Base-by-base conservation (phyloP, 2,329 filamentous ascomycete genomes). In the Pseudogymnoascus sp. region DNA sequence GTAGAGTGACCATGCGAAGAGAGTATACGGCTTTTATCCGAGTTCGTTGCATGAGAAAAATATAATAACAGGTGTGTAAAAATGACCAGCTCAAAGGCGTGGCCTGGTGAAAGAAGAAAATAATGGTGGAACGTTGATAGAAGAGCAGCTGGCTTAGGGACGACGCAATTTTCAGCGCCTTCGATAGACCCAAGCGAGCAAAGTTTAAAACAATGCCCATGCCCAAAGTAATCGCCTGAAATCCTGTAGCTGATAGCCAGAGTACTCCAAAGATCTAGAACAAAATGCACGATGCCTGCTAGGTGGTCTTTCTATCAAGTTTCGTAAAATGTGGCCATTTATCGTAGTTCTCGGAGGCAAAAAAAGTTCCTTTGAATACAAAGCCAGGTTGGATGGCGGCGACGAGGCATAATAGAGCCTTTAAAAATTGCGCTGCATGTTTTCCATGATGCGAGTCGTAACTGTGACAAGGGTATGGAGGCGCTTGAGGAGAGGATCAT, bases 401-500 rank as follows among this genome's bases (percentile, higher is more conserved):
- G 58, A 14, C 4, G 39, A 60, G 20, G 18, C 58, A 28, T 7
- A 18, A 11, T 18, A 35, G 3, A 12, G 30, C 38, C 25, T 14
- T 18, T 39, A 60, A 7, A 33, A 54, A 1, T 5, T 33, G 9
- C 25, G 47, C 28, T 54, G 28, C 47, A 54, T 54, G 28, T 33
- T 63, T 39, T 72, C 70, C 14, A 72, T 59, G 38, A 73, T 69
- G 38, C 67, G 69, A 28, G 71, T 71, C 18, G 68, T 64, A 41
- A 63, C 60, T 14, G 58, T 67, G 28, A 77, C 76, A 72, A 82
- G 76, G 64, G 69, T 70, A 37, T 75, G 74, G 8, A 84, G 74
- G 65, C 75, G 77, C 69, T 78, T 79, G 50, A 84, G 71, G 14
- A 77, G 73, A 20, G 76, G 73, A 66, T 83, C 79, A 30, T 75